These are phyloP conservation scores for Coriaria nepalensis DNA, from an alignment of 306 rosid species.

Conservation along the genomic window DNA sequence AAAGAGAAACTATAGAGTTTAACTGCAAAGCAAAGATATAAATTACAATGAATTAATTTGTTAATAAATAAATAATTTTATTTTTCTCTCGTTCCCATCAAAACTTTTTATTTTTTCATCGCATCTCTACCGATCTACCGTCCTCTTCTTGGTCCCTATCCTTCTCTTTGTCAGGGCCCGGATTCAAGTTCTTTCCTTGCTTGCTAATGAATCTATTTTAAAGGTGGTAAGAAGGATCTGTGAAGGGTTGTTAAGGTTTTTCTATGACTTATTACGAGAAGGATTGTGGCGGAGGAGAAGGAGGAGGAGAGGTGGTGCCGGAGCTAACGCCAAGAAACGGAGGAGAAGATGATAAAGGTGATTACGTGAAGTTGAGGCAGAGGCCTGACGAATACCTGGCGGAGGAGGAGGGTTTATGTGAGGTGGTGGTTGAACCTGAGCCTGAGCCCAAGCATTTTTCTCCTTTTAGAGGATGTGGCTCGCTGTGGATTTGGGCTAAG, in stretches of 20 bases:
- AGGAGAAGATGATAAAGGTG: conserved; percentile 39
- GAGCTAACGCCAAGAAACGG: conserved; percentile 33
- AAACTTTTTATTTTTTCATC: too few relatives aligned
- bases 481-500: conserved; percentile 44
- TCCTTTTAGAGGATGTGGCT: conserved; percentile 7
- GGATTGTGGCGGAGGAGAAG: conserved; percentile 17
- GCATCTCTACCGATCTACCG: too few relatives aligned
- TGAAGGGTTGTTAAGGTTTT: conserved; percentile 16
- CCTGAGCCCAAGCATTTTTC: conserved; percentile 11
- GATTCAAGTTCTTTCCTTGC: too few relatives aligned
- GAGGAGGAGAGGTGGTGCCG: conserved; percentile 36
- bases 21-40: too few relatives aligned
- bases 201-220: too few relatives aligned
- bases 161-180: too few relatives aligned
- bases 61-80: too few relatives aligned
- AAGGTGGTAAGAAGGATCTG: too few relatives aligned
- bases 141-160: too few relatives aligned
- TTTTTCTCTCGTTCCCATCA: too few relatives aligned
- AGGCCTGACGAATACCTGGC: conserved; percentile 19
- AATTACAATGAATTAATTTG: too few relatives aligned
- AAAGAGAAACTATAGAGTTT: too few relatives aligned
- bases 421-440: conserved; percentile 16
- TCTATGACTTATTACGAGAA: conserved; percentile 48
- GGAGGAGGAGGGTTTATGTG: conserved; percentile 11
- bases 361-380: conserved; percentile 35